Evolutionary conservation across 2,329 filamentous ascomycete species (phyloP), one percentile per base, ranked within the genome.

Genomic region (Verticillium dahliae): DNA sequence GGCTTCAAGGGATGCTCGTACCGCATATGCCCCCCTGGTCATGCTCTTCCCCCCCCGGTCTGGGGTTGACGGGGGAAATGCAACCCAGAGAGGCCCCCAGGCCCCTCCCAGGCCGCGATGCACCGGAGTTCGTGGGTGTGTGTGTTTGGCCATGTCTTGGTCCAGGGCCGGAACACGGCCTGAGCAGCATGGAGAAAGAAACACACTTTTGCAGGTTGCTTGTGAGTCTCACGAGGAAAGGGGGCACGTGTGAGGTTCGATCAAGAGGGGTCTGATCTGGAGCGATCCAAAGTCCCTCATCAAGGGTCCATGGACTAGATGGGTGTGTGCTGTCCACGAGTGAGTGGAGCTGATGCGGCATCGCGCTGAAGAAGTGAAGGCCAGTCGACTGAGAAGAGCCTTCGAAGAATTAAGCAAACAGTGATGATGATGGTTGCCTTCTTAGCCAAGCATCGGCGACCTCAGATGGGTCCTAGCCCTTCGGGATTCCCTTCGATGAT

Each of bases 51-150:
- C 27, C 27, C 57, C 57, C 57, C 57, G 38, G 57, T 15, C 57
- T 52, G 38, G 57, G 57, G 38, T 58, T 58, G 57, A 58, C 4
- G 27, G 57, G 57, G 45, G 57, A 58, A 58, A 58, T 58, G 57
- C 57, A 58, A 22, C 55, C 45, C 45, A n/a, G 22, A 52, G 45
- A 52, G 45, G 45, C 45, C 27, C 27, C 27, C 4, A 5, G 27
- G 5, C 27, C 27, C 27, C 27, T 5, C 27, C 27, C 35, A 52
- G 45, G 45, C 18, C 18, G 18, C 7, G 45, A 52, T 18, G 45
- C 45, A 52, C 45, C 22, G 18, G 18, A 18, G 11, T 52, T 22
- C 27, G 27, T 31, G 27, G 27, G 27, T 31, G 27, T 31, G 27
- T 31, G 27, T 22, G n/a, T 27, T 52, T 31, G 45, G n/a, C 22